phyloP scores from a whole-genome alignment of 169 alveolate species.

The Fabrea salina region DNA sequence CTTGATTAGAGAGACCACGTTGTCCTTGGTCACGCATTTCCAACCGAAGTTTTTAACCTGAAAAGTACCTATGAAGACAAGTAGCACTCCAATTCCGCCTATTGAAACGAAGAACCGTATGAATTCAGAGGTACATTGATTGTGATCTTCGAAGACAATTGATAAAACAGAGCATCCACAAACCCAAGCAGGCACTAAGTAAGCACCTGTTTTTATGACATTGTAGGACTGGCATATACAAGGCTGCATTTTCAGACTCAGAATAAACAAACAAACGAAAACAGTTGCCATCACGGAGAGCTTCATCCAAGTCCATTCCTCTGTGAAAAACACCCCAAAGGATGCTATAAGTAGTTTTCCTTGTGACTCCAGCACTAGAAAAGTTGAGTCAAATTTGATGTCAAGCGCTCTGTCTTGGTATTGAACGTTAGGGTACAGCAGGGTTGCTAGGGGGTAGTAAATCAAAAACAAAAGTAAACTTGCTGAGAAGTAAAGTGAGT shows the following conservation, averaged over 20 bases:
- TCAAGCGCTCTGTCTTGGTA: constrained; percentile 18
- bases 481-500: not conserved
- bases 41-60: no score
- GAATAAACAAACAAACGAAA: not conserved
- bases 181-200: not conserved
- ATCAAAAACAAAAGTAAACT: not conserved
- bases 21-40: no score
- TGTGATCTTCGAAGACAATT: no score
- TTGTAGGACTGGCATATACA: not conserved
- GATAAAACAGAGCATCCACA: no score
- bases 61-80: no score
- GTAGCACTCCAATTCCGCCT: no score
- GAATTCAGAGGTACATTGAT: no score
- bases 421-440: constrained; percentile 22
- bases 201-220: not conserved
- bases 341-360: constrained; percentile 26
- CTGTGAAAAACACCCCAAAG: constrained; percentile 4
- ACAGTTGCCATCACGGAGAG: not conserved
- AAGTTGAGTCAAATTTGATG: constrained; percentile 30
- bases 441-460: constrained; percentile 28
- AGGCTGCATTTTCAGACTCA: not conserved
- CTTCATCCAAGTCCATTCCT: not conserved
- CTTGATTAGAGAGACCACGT: no score
- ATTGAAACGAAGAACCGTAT: no score
- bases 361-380: not conserved